Conservation (phyloP, 2,329 filamentous ascomycete genomes). For the Colletotrichum orchidophilum region DNA sequence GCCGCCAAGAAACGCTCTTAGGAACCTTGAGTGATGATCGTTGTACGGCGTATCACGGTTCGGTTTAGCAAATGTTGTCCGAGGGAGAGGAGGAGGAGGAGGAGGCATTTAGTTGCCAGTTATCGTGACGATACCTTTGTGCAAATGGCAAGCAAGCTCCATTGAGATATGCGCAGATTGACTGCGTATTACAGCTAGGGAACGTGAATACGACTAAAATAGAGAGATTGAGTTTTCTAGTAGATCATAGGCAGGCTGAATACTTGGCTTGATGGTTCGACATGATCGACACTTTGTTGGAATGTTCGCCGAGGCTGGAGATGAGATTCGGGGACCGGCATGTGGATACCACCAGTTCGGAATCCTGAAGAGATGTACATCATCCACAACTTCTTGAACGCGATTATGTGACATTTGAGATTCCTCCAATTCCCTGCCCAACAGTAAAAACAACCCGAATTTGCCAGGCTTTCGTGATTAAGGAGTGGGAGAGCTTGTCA, state of each 20-base stretch:
- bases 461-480: neutral
- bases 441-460: neutral
- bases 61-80: neutral
- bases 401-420: neutral
- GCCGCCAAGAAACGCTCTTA: neutral
- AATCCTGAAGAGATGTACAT: neutral
- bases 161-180: neutral
- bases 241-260: neutral
- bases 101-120: neutral
- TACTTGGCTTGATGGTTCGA: neutral
- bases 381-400: neutral
- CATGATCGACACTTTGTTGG: constrained; percentile 11
- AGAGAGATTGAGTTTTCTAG: neutral
- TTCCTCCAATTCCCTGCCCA: neutral
- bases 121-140: neutral
- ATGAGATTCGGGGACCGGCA: neutral
- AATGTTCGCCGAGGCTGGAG: constrained; percentile 8
- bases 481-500: constrained; percentile 4
- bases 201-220: neutral
- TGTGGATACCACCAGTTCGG: constrained; percentile 3
- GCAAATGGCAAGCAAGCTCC: neutral
- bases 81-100: neutral
- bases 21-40: neutral
- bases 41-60: neutral
- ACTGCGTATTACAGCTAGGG: neutral